These are phyloP conservation scores for Thalassiosira sp. DNA, from an alignment of 352 stramenopile species.

Conservation along the genomic window DNA sequence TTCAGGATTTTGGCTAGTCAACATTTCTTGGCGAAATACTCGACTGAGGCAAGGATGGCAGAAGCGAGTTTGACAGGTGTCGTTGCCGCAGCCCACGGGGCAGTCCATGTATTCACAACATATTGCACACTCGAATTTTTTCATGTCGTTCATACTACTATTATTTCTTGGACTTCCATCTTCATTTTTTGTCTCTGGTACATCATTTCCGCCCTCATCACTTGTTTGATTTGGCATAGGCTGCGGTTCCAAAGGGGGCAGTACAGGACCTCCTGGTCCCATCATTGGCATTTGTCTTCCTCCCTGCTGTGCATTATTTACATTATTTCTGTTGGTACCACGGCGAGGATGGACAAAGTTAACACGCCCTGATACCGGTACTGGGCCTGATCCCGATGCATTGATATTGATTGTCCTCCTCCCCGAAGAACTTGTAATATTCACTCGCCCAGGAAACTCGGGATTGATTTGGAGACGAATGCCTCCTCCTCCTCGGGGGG, in stretches of 20 bases:
- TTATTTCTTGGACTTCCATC: not conserved
- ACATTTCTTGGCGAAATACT: conserved; percentile 8
- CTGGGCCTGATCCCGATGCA: too few species aligned
- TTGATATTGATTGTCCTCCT: too few species aligned
- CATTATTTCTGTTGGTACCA: not conserved
- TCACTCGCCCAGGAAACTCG: too few species aligned
- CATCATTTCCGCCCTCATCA: not conserved
- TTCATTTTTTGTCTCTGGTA: not conserved
- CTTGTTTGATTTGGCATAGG: conserved; percentile 25
- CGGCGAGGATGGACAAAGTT: too few species aligned
- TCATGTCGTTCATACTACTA: conserved; percentile 17
- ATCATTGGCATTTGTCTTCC: not conserved
- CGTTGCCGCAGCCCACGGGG: conserved; percentile 48
- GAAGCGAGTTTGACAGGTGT: conserved; percentile 37
- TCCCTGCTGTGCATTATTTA: not conserved
- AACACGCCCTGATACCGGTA: too few species aligned
- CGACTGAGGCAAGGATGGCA: conserved; percentile 34
- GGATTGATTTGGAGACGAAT: too few species aligned
- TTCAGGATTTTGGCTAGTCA: not conserved
- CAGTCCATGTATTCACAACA: conserved; percentile 54
- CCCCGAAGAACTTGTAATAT: too few species aligned
- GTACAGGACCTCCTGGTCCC: not conserved
- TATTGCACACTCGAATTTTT: conserved; percentile 51
- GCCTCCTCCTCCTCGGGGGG: too few species aligned
- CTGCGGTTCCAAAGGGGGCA: conserved; percentile 34